These are phyloP conservation scores for Hypocrella siamensis DNA, from an alignment of 2,329 filamentous ascomycete species.

Conservation along the genomic window DNA sequence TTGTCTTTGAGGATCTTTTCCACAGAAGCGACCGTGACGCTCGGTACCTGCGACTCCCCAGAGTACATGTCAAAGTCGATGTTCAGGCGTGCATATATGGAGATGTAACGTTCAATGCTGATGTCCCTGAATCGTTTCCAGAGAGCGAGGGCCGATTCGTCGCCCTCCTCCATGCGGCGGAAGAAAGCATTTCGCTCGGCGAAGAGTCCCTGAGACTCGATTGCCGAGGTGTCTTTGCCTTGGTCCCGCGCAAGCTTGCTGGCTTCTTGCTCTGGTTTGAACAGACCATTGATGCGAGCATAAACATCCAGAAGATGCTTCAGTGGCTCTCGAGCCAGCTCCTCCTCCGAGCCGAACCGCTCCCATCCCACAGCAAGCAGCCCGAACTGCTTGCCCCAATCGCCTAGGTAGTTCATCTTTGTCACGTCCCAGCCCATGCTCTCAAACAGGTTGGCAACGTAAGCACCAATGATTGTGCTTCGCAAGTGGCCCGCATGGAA, in stretches of 20 bases:
- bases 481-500: constrained; percentile 55
- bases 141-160: too few relatives aligned
- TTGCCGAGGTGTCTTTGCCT: constrained; percentile 17
- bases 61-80: too few relatives aligned
- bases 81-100: too few relatives aligned
- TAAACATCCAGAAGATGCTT: constrained; percentile 55
- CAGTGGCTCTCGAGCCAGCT: constrained; percentile 47
- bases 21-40: too few relatives aligned
- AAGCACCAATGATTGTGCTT: constrained; percentile 56
- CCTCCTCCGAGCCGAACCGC: constrained; percentile 48
- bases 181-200: constrained; percentile 39
- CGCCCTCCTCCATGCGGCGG: constrained; percentile 41
- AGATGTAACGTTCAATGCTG: too few relatives aligned
- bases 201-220: constrained; percentile 23
- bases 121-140: too few relatives aligned
- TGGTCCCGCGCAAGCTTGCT: constrained; percentile 29
- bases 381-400: constrained; percentile 57
- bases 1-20: too few relatives aligned
- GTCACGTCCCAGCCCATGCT: constrained; percentile 52
- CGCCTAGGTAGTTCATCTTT: constrained; percentile 56
- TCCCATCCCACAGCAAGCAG: constrained; percentile 51
- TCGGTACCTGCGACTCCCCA: too few relatives aligned
- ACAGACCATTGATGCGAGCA: constrained; percentile 46
- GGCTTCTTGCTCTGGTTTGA: constrained; percentile 44
- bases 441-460: constrained; percentile 49